Conservation (phyloP, 2,329 filamentous ascomycete genomes). For the Curvularia sp. region DNA sequence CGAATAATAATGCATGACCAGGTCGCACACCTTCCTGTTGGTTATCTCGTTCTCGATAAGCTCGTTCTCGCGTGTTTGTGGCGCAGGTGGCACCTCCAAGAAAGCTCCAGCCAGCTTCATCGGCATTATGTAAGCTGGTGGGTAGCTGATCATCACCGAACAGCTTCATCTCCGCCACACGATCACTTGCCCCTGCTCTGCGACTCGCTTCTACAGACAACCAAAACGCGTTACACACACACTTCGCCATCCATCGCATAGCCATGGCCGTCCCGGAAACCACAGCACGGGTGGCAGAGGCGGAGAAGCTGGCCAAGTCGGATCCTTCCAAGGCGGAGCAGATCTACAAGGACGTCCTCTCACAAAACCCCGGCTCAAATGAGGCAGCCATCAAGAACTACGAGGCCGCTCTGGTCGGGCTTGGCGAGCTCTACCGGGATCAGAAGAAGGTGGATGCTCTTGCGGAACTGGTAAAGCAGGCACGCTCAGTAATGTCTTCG, state of each 20-base stretch:
- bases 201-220: slow-evolving; percentile 4
- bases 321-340: slow-evolving; percentile 84
- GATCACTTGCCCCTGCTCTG: slow-evolving; percentile 11
- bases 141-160: slow-evolving; percentile 18
- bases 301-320: slow-evolving; percentile 80
- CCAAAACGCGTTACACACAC: neutral
- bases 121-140: slow-evolving; percentile 17
- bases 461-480: slow-evolving; percentile 87
- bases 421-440: slow-evolving; percentile 93
- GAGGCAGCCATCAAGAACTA: slow-evolving; percentile 91
- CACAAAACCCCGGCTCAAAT: slow-evolving; percentile 81
- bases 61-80: slow-evolving; percentile 18
- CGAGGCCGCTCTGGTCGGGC: slow-evolving; percentile 82
- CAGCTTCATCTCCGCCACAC: slow-evolving; percentile 17
- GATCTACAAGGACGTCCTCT: slow-evolving; percentile 88
- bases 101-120: neutral
- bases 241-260: slow-evolving; percentile 9
- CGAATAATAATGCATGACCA: neutral
- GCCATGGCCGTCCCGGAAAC: slow-evolving; percentile 55
- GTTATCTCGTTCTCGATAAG: slow-evolving; percentile 8
- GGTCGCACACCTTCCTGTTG: neutral
- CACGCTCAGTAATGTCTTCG: slow-evolving; percentile 87
- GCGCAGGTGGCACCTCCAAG: slow-evolving; percentile 3
- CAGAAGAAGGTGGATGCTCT: slow-evolving; percentile 83
- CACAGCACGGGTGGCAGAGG: slow-evolving; percentile 80